phyloP scores from a whole-genome alignment of 441 rosid genomes.

The Mallotus japonicus region DNA sequence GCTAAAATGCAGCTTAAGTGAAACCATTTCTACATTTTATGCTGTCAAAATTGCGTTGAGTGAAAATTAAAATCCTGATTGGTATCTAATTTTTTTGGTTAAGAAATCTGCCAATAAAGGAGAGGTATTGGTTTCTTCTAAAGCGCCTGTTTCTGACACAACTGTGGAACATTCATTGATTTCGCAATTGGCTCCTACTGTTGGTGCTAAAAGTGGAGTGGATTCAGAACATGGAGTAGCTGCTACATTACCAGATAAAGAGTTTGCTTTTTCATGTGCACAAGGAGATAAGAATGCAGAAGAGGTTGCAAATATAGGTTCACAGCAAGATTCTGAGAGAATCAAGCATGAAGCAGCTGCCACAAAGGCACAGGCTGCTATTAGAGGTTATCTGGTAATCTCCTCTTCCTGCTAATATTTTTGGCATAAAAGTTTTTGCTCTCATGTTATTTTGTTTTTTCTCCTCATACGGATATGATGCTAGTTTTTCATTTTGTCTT shows the following conservation, averaged over 20 bases:
- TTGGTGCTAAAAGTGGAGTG: slow-evolving; percentile 29
- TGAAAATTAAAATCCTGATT: not conserved
- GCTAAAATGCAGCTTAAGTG: not conserved
- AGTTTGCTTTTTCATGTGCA: slow-evolving; percentile 18
- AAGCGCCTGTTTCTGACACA: slow-evolving; percentile 38
- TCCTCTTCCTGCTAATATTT: not conserved
- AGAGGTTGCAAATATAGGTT: slow-evolving; percentile 22
- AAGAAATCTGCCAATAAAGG: slow-evolving; percentile 17
- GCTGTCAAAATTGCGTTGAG: not conserved
- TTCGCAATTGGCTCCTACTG: slow-evolving; percentile 31
- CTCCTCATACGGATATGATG: not conserved
- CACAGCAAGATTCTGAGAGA: slow-evolving; percentile 43
- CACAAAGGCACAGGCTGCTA: slow-evolving; percentile 62
- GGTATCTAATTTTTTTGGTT: not conserved
- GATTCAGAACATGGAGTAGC: slow-evolving; percentile 26
- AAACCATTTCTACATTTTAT: not conserved
- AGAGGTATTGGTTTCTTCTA: slow-evolving; percentile 24
- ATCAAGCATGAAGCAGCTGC: slow-evolving; percentile 61
- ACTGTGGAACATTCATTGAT: slow-evolving; percentile 34
- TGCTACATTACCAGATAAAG: slow-evolving; percentile 33
- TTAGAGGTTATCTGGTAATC: slow-evolving; percentile 79
- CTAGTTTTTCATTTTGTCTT: not conserved
- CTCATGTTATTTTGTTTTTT: not conserved
- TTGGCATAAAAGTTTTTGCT: too few relatives aligned
- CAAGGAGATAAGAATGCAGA: slow-evolving; percentile 27